These are phyloP conservation scores for Prunus padus DNA, from an alignment of 306 rosid species.

Conservation along the genomic window DNA sequence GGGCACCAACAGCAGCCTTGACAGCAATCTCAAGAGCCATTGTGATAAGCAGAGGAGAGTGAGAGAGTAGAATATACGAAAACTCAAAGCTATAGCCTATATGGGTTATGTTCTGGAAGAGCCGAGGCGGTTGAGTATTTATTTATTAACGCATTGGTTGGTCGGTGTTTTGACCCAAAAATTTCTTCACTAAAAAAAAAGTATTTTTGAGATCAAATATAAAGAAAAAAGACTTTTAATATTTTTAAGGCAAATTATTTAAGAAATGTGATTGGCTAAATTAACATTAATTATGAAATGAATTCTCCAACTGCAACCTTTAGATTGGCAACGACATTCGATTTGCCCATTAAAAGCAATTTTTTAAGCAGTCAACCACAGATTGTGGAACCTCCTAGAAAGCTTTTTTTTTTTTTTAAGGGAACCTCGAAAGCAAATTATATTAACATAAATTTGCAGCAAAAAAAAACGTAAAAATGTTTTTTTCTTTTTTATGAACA, in stretches of 20 bases:
- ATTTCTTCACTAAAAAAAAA: too few relatives aligned
- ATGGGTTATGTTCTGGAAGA: not conserved
- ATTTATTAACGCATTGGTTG: not conserved
- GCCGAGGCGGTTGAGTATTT: not conserved
- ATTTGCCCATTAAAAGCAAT: not conserved
- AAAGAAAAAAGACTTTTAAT: too few relatives aligned
- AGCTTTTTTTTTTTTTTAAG: not conserved
- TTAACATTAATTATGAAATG: not conserved
- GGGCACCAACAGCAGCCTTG: conserved; percentile 71
- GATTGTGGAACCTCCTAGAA: not conserved
- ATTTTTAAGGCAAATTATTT: not conserved
- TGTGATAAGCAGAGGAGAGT: not conserved
- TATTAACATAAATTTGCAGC: too few relatives aligned
- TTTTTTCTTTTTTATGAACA: not conserved
- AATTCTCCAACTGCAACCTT: not conserved
- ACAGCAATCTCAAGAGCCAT: conserved; percentile 67
- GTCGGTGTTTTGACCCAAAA: not conserved
- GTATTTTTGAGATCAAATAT: too few relatives aligned
- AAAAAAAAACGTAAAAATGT: not conserved
- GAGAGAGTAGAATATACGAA: not conserved
- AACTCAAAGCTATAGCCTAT: not conserved
- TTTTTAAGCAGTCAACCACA: not conserved
- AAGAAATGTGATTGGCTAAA: not conserved
- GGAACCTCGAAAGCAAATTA: not conserved
- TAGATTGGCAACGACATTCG: not conserved